Percentiles rank a stretch among this genome's conserved stretches.
phyloP scores from a whole-genome alignment of 164 flowering plant genomes.

The Nymphaea thermarum region DNA sequence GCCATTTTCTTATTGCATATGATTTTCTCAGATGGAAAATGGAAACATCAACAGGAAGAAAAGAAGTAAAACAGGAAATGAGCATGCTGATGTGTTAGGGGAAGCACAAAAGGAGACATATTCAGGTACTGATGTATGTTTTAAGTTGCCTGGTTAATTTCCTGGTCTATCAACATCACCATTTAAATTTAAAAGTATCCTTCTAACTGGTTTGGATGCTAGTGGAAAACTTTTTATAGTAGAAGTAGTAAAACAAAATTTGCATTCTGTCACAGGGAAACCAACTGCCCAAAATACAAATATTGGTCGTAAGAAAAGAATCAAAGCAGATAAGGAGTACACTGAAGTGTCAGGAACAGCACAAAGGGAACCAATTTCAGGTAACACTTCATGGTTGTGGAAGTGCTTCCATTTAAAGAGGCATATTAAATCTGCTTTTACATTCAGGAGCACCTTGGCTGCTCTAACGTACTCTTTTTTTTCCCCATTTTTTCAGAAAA shows the following conservation, averaged over 20 bases:
- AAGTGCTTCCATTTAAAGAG: background rate
- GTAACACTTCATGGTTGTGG: background rate
- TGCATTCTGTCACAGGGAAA: background rate
- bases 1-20: background rate
- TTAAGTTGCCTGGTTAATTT: background rate
- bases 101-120: background rate
- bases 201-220: background rate
- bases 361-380: no score
- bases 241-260: background rate
- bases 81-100: background rate
- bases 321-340: background rate
- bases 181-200: background rate
- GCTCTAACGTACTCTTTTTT: background rate
- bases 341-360: background rate
- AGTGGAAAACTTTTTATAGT: background rate
- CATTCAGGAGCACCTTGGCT: background rate
- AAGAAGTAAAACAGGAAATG: background rate
- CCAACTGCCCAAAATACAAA: background rate
- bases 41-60: background rate
- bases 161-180: background rate
- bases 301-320: background rate
- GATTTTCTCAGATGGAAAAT: background rate
- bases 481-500: no score
- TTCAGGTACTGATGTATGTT: background rate
- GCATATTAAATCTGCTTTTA: background rate